A percentile compares a stretch with the other conserved stretches of the same genome.
These are phyloP conservation scores for Boletus sp. DNA, from an alignment of 768 basidiomycete genomes.

Conservation along the genomic window DNA sequence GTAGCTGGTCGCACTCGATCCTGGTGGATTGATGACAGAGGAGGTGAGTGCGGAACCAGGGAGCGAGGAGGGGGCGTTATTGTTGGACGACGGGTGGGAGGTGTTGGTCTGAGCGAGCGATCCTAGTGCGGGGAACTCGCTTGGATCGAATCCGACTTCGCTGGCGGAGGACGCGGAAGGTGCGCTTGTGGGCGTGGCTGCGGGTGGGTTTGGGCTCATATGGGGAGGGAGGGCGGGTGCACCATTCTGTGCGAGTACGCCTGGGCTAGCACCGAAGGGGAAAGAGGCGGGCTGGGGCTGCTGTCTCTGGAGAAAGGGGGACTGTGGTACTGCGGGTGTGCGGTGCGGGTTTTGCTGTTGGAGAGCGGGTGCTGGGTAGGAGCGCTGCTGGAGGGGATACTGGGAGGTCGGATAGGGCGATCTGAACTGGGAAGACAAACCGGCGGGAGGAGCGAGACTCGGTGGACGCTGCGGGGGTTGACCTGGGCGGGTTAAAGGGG, in stretches of 20 bases:
- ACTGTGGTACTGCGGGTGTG: conserved; percentile 54
- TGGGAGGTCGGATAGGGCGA: conserved; percentile 43
- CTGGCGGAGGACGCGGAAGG: conserved; percentile 64
- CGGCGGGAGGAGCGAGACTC: conserved; percentile 64
- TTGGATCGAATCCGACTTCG: conserved; percentile 80
- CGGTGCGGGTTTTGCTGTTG: conserved; percentile 61
- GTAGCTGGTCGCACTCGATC: conserved; percentile 59
- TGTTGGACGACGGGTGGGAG: conserved; percentile 38
- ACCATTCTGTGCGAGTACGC: conserved; percentile 58
- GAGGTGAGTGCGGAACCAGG: conserved; percentile 20
- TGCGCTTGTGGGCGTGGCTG: conserved; percentile 41
- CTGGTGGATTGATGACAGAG: conserved; percentile 30
- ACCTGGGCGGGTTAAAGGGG: conserved; percentile 50
- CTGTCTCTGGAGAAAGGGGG: conserved; percentile 64
- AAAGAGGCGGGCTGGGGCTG: conserved; percentile 45
- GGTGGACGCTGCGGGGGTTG: conserved; percentile 83
- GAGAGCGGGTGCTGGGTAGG: conserved; percentile 41
- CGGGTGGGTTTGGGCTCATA: conserved; percentile 48
- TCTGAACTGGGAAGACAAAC: conserved; percentile 64
- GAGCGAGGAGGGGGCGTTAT: conserved; percentile 32
- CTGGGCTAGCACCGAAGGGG: conserved; percentile 49
- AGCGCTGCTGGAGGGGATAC: conserved; percentile 30
- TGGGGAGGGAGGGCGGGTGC: conserved; percentile 59
- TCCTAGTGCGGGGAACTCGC: conserved; percentile 86
- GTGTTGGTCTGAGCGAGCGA: conserved; percentile 50